These are phyloP conservation scores for Metschnikowia corniflorae DNA, from an alignment of 805 yeast species.

Conservation along the genomic window DNA sequence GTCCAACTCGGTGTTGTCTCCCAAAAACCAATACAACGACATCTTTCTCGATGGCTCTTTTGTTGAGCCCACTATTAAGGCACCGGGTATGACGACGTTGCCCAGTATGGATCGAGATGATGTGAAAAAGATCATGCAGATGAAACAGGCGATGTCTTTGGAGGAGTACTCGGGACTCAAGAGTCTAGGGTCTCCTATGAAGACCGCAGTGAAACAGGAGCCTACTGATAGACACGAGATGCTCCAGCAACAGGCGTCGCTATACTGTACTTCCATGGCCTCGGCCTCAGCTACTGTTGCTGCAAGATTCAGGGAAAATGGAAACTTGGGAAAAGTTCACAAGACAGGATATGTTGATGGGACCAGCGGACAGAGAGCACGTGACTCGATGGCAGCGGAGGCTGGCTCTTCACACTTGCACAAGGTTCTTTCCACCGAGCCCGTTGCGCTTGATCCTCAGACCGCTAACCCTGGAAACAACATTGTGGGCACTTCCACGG, in stretches of 20 bases:
- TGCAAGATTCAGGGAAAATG: not conserved
- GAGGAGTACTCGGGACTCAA: conserved; percentile 39
- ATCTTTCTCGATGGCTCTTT: conserved; percentile 30
- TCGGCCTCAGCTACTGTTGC: conserved; percentile 8
- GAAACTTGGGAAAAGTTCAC: not conserved
- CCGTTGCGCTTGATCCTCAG: not conserved
- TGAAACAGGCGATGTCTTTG: conserved; percentile 36
- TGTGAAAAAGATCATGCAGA: conserved; percentile 33
- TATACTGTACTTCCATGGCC: conserved; percentile 14
- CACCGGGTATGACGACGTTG: conserved; percentile 46
- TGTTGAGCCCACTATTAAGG: conserved; percentile 35
- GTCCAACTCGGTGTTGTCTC: conserved; percentile 32
- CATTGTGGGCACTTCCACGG: not conserved
- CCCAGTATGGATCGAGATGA: conserved; percentile 49
- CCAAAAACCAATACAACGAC: conserved; percentile 38
- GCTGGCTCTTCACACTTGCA: no score
- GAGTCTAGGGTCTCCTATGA: conserved; percentile 21
- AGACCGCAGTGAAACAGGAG: conserved; percentile 12
- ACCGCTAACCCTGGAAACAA: not conserved
- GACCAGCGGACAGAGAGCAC: not conserved
- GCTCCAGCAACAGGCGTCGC: conserved; percentile 16
- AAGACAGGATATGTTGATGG: not conserved
- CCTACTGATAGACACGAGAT: conserved; percentile 17
- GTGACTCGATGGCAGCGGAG: not conserved
- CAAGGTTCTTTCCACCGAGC: not conserved